Percentiles rank a stretch among this genome's conserved stretches.
Evolutionary conservation across 2,329 filamentous ascomycete genomes (phyloP).

Genomic region (Berkeleyomyces rouxiae): DNA sequence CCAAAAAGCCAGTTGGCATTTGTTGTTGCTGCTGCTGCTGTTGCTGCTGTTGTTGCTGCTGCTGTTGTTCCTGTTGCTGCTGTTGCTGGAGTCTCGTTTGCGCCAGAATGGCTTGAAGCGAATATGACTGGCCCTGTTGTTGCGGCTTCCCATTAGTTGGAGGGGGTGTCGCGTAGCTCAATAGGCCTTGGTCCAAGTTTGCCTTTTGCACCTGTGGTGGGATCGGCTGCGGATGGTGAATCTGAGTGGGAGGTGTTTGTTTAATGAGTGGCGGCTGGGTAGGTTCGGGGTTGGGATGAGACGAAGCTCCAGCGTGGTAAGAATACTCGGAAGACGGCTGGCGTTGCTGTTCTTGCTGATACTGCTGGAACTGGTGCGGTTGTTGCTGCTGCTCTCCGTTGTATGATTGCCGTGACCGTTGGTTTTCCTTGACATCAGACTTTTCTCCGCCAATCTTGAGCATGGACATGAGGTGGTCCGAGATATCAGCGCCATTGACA

Average conservation of each 20-base stretch:
- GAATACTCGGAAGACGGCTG: slow-evolving; percentile 39
- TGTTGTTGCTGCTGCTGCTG: slow-evolving; percentile 8
- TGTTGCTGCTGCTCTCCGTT: slow-evolving; percentile 7
- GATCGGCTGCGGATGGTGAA: slow-evolving; percentile 30
- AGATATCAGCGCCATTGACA: slow-evolving; percentile 5
- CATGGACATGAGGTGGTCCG: slow-evolving; percentile 7
- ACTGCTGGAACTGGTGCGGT: slow-evolving; percentile 2
- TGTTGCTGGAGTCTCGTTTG: slow-evolving; percentile 13
- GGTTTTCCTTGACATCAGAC: not conserved
- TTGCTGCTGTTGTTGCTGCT: slow-evolving; percentile 18
- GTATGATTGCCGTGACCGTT: not conserved
- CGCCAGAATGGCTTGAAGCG: slow-evolving; percentile 10
- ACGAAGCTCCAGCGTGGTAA: slow-evolving; percentile 28
- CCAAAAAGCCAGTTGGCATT: not conserved
- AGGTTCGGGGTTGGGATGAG: slow-evolving; percentile 38
- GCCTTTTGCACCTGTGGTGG: slow-evolving; percentile 40
- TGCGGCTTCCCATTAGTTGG: slow-evolving; percentile 11
- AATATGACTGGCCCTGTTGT: not conserved
- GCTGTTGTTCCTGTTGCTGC: slow-evolving; percentile 13
- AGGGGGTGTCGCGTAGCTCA: slow-evolving; percentile 15
- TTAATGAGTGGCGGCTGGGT: slow-evolving; percentile 25
- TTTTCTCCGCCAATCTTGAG: slow-evolving; percentile 6
- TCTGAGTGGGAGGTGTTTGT: slow-evolving; percentile 19
- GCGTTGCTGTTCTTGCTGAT: slow-evolving; percentile 20
- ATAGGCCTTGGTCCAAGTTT: slow-evolving; percentile 18